Evolutionary conservation across 2,329 filamentous ascomycete genomes (phyloP).

Genomic region (Thermochaetoides dissita): DNA sequence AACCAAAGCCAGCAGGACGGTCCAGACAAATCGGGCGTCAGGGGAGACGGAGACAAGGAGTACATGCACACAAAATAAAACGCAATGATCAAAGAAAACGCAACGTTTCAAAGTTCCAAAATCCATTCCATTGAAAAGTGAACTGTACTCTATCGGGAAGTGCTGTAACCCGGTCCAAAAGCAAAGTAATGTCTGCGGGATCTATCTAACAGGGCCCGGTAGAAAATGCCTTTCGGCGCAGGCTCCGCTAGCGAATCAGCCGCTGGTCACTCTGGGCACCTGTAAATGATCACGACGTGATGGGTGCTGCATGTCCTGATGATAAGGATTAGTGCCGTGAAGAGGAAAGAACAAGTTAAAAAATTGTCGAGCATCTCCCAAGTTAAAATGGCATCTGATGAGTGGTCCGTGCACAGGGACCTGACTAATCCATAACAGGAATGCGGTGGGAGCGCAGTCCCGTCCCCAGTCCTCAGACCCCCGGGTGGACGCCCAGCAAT

Average conservation of each 20-base stretch:
- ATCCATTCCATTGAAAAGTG: no score
- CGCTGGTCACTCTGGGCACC: slow-evolving; percentile 73
- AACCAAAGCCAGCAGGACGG: no score
- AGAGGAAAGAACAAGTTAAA: slow-evolving; percentile 19
- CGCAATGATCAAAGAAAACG: no score
- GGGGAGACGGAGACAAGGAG: no score
- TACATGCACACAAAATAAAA: no score
- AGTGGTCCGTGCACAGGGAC: slow-evolving; percentile 2
- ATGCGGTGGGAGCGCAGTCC: slow-evolving; percentile 10
- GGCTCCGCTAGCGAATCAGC: slow-evolving; percentile 98
- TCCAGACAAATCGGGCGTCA: no score
- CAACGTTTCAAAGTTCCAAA: no score
- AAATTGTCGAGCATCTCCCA: slow-evolving; percentile 14
- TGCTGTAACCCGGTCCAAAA: no score
- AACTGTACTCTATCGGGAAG: background rate
- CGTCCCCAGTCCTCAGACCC: no score
- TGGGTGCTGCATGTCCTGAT: slow-evolving; percentile 53
- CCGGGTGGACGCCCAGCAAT: no score
- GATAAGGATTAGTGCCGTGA: slow-evolving; percentile 85
- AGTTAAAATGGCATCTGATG: slow-evolving; percentile 1
- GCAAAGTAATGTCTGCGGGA: slow-evolving; percentile 57
- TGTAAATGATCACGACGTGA: slow-evolving; percentile 81
- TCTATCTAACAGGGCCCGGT: slow-evolving; percentile 96
- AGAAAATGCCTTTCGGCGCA: slow-evolving; percentile 33
- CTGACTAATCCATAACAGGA: background rate